phyloP scores from a whole-genome alignment of 208 protist species.

The Crithidia thermophila region DNA sequence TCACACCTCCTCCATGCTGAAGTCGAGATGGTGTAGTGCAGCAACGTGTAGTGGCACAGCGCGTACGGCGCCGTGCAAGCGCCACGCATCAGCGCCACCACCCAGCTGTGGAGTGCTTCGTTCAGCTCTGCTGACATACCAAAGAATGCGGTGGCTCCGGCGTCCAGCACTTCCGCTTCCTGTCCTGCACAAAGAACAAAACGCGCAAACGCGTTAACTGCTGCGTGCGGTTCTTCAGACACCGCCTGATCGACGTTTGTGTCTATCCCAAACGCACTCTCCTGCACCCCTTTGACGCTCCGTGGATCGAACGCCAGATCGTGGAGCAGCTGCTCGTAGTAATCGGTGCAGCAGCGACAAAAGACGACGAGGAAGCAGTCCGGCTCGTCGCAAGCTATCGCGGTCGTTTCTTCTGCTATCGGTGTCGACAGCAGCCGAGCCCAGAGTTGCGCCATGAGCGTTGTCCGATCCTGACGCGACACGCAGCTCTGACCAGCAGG shows the following conservation, averaged over 20 bases:
- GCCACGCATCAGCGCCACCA: conserved; percentile 11
- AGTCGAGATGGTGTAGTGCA: conserved; percentile 34
- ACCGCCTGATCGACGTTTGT: background rate
- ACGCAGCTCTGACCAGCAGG: background rate
- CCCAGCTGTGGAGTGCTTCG: background rate
- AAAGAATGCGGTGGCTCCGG: too few species aligned
- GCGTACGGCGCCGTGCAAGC: conserved; percentile 28
- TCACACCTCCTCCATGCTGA: background rate
- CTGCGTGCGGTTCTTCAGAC: background rate
- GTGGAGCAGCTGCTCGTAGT: conserved; percentile 5
- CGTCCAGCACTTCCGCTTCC: too few species aligned
- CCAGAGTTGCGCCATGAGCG: conserved; percentile 11
- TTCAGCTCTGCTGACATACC: too few species aligned
- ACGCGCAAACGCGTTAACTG: conserved; percentile 14
- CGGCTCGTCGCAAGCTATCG: background rate
- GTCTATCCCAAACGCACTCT: conserved; percentile 1
- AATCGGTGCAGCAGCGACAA: background rate
- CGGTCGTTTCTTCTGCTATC: background rate
- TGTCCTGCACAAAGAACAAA: too few species aligned
- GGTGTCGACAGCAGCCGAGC: conserved; percentile 4
- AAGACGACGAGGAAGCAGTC: conserved; percentile 9
- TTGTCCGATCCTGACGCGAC: background rate
- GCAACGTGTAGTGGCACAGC: conserved; percentile 48
- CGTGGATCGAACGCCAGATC: background rate
- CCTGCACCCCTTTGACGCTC: background rate